Base-by-base conservation (phyloP, 768 basidiomycete species). In the Daedaleopsis sinensis region DNA sequence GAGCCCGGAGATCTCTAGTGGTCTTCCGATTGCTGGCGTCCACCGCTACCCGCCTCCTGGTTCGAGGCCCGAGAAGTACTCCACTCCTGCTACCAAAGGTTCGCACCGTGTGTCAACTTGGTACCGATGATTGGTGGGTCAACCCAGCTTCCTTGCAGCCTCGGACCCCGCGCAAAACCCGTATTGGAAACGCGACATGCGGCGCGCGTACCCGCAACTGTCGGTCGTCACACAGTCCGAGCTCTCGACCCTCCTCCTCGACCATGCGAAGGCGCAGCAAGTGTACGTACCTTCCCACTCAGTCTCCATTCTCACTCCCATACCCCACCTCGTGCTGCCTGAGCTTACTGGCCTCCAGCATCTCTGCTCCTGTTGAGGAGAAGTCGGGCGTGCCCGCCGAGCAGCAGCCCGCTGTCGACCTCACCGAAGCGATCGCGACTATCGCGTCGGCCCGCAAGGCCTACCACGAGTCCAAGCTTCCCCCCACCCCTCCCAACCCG, bases 141-240 rank as follows among this genome's bases (percentile, higher is more conserved):
- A 21, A 7, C 43, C 15, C 57, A 42, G n/a, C 47, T 47, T n/a
- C 16, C 5, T 5, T n/a, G 21, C 15, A 92, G 92, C 91, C 23
- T 94, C 92, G 46, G 93, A 94, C 76, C 84, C 84, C 42, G 93
- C 93, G 36, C 83, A 93, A 78, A 94, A 93, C 74, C 91, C 91
- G 58, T 98, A 98, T 82, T 96, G 90, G 89, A 96, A 96, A 76
- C 91, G 95, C 63, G 95, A 97, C 77, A 91, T 96, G 68, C 88
- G 94, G 59, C 87, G 95, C 54, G 86, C 87, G 38, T 97, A 95
- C 75, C 94, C 95, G n/a, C 92, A 90, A 67, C 87, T 94, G 32
- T 95, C 94, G 3, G 87, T 93, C 19, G 81, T 98, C 60, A 92
- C 93, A 5, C 95, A 98, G 77, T 71, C 84, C 6, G 88, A 95